Conservation (phyloP, 345 rosid species). For the Citrus australasica region DNA sequence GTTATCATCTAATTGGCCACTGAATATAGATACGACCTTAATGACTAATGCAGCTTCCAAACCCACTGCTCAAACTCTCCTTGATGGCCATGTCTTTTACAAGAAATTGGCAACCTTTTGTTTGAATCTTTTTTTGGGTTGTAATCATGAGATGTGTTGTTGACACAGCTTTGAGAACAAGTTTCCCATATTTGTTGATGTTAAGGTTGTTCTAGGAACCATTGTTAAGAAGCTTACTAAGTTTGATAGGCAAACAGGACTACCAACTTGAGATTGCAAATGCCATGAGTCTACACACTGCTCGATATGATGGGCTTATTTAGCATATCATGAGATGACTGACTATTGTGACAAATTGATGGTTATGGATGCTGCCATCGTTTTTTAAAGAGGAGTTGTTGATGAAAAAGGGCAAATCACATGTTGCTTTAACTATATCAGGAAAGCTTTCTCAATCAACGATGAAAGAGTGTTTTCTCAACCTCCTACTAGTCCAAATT, state of each 20-base stretch:
- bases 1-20: not conserved
- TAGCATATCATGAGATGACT: not conserved
- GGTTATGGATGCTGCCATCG: not conserved
- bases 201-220: not conserved
- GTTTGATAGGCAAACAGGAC: not conserved
- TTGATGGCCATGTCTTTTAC: not conserved
- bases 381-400: not conserved
- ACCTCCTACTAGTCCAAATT: not conserved
- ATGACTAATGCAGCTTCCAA: not conserved
- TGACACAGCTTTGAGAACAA: not conserved
- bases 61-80: not conserved
- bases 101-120: not conserved
- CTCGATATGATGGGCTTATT: not conserved
- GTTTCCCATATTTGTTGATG: not conserved
- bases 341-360: too few relatives aligned
- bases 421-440: not conserved
- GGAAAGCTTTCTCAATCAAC: not conserved
- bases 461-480: too few relatives aligned
- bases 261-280: not conserved
- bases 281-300: not conserved
- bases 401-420: not conserved
- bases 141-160: not conserved
- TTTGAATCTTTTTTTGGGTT: not conserved
- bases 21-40: not conserved
- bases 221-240: not conserved